phyloP scores from a whole-genome alignment of 2,329 filamentous ascomycete species.

The Trichophyton verrucosum region DNA sequence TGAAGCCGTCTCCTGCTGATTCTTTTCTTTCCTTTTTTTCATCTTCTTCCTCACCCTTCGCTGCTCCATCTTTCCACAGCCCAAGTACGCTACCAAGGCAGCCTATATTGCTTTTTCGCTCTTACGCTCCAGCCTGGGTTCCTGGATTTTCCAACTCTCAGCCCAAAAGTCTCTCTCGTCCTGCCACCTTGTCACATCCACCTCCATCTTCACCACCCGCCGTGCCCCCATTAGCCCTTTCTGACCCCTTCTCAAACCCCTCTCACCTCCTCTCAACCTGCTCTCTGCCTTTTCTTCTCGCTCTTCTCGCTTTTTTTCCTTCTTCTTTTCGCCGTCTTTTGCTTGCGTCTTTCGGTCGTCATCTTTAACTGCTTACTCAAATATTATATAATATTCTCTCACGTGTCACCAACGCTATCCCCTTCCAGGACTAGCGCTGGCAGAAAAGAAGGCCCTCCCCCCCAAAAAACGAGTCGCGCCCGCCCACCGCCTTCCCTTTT shows the following conservation, averaged over 20 bases:
- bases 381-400: not conserved
- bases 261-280: not conserved
- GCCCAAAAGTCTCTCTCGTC: not conserved
- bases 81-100: not conserved
- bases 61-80: no score
- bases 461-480: not conserved
- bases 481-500: slow-evolving; percentile 1
- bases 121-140: not conserved
- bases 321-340: no score
- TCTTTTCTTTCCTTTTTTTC: not conserved
- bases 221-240: not conserved
- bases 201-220: not conserved
- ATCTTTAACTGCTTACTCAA: not conserved
- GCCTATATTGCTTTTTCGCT: not conserved
- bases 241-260: not conserved
- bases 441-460: not conserved
- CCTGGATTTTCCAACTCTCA: not conserved
- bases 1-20: not conserved
- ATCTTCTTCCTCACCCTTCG: not conserved
- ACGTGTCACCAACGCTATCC: not conserved
- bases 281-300: not conserved
- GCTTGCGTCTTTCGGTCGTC: not conserved
- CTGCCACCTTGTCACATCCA: not conserved
- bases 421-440: not conserved
- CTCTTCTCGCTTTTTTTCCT: not conserved